Conservation (phyloP, 306 rosid genomes). For the Pterocarpus macrocarpus region DNA sequence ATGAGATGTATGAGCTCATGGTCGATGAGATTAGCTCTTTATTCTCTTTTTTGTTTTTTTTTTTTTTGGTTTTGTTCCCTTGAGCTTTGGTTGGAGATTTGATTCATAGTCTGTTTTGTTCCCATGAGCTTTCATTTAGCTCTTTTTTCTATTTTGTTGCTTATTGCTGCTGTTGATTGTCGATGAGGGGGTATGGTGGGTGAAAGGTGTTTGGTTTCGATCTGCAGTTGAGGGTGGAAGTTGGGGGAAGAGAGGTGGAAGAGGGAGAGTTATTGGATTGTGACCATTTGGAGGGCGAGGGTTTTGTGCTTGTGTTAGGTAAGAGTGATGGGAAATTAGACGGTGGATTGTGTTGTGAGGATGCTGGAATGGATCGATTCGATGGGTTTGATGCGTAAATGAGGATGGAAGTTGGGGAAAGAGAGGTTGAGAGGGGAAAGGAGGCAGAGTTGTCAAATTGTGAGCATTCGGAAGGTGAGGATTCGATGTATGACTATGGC, state of each 20-base stretch:
- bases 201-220: too few species aligned
- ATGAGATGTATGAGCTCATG: constrained; percentile 94
- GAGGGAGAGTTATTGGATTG: constrained; percentile 1
- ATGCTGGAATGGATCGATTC: constrained; percentile 1
- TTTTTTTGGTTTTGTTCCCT: too few species aligned
- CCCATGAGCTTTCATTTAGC: too few species aligned
- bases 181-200: too few species aligned
- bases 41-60: too few species aligned
- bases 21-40: too few species aligned
- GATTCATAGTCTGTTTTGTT: too few species aligned
- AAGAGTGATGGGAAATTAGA: constrained; percentile 20
- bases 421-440: constrained; percentile 53
- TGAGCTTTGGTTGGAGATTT: too few species aligned
- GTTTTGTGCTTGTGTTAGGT: not conserved
- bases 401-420: constrained; percentile 36
- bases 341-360: constrained; percentile 36
- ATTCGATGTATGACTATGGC: constrained; percentile 68
- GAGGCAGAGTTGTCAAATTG: constrained; percentile 52
- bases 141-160: too few species aligned
- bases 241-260: not conserved
- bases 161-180: too few species aligned
- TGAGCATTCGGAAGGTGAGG: constrained; percentile 79
- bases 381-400: constrained; percentile 34
- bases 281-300: not conserved
- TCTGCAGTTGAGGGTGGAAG: too few species aligned